These are phyloP conservation scores for Suzukiozyma palmioleophila DNA, from an alignment of 1,139 yeast genomes.

Conservation along the genomic window DNA sequence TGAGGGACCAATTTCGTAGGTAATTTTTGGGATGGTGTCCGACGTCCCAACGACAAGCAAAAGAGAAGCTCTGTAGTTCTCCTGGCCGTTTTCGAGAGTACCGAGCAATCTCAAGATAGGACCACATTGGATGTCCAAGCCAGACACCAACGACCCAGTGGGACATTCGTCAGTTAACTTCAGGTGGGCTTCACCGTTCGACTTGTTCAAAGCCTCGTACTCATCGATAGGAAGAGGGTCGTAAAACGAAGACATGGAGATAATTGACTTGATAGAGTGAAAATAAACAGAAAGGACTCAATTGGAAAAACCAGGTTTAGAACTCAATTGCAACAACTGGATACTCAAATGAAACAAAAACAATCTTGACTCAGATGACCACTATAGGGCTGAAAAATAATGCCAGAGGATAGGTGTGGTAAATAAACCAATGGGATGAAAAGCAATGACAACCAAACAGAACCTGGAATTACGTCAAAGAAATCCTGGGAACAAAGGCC, in stretches of 20 bases:
- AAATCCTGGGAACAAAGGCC: no score
- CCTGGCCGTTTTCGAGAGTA: constrained; percentile 42
- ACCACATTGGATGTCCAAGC: constrained; percentile 62
- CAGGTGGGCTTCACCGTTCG: constrained; percentile 14
- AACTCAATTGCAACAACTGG: no score
- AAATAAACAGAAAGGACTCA: no score
- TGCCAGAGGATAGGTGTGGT: no score
- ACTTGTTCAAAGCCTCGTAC: constrained; percentile 22
- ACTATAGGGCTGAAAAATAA: no score
- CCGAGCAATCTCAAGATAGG: constrained; percentile 71
- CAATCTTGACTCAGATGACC: no score
- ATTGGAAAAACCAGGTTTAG: no score
- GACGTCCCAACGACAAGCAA: constrained; percentile 49
- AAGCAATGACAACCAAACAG: no score
- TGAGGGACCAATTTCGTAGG: constrained; percentile 39
- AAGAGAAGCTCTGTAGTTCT: constrained; percentile 61
- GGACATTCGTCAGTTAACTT: constrained; percentile 27
- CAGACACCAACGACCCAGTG: constrained; percentile 21
- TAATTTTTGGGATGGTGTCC: constrained; percentile 29
- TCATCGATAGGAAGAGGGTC: constrained; percentile 29
- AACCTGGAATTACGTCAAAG: no score
- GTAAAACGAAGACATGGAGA: constrained; percentile 16
- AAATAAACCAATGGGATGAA: no score
- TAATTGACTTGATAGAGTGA: no score
- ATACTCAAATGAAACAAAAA: no score